Base-by-base conservation (phyloP, 139 green algal genomes). In the Haematococcus sp. region DNA sequence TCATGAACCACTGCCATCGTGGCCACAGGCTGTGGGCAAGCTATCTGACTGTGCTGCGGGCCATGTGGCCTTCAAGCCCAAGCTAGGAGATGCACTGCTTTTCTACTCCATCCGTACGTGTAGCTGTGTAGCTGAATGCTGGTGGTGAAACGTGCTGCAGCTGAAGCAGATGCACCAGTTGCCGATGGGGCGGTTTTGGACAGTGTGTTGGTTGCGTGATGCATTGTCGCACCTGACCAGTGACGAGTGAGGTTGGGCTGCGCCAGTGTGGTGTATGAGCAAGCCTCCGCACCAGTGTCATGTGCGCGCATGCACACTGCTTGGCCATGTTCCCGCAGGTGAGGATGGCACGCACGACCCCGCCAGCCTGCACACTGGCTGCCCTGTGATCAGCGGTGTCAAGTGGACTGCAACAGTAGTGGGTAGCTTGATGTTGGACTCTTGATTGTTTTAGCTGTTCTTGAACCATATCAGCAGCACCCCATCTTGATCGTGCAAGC, bases 381-480 rank as follows among this genome's bases (percentile, higher is more conserved):
- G 91, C 80, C 91, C 91, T 2, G 87, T 94, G 23, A 61, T 91
- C 3, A 60, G 79, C 25, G 90, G 91, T 2, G 74, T 88, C 66
- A 96, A 96, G 78, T 96, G 87, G 85, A 91, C 83, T 0, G 86
- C 84, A 58, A 94, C 89, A 20, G 87, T 90, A 54, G 63, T 65
- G 25, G 58, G 20, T 65, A n/a, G 58, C 40, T 11, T 49, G 40
- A 49, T n/a, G n/a, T n/a, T n/a, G n/a, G n/a, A n/a, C n/a, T n/a
- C n/a, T n/a, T n/a, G n/a, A n/a, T n/a, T n/a, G n/a, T n/a, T n/a
- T n/a, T n/a, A n/a, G n/a, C n/a, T n/a, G n/a, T n/a, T n/a, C n/a
- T n/a, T n/a, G n/a, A n/a, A n/a, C n/a, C n/a, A n/a, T n/a, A 28
- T 15, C 55, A 63, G 55, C 19, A 5, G 17, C 16, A 20, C 55